Conservation (phyloP, 208 protist genomes). For the Phytomonas francai region DNA sequence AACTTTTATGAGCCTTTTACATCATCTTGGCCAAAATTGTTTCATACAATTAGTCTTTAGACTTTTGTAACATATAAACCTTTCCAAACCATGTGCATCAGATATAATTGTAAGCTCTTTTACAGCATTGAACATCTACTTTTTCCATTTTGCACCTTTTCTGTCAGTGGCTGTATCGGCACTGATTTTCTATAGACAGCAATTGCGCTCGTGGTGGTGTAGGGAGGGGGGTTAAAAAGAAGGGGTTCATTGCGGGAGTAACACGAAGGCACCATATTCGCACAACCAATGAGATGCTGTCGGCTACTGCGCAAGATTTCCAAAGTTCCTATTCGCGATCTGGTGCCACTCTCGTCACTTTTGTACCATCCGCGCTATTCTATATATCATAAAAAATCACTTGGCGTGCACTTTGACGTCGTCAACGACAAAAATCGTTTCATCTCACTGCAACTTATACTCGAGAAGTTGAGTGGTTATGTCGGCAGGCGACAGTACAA, state of each 20-base stretch:
- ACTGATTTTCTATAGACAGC: not conserved
- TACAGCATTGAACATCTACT: not conserved
- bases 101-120: not conserved
- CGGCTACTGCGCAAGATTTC: conserved; percentile 21
- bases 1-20: not conserved
- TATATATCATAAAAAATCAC: conserved; percentile 34
- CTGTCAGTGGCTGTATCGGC: not conserved
- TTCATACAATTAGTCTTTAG: not conserved
- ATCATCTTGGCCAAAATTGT: not conserved
- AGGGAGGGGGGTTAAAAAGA: not conserved
- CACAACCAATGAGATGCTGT: conserved; percentile 1
- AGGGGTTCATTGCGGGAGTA: not conserved
- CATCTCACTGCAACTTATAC: conserved; percentile 57
- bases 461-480: conserved; percentile 62
- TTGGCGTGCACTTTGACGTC: conserved; percentile 59
- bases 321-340: conserved; percentile 42
- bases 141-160: not conserved
- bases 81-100: not conserved
- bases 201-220: not conserved
- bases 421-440: conserved; percentile 81
- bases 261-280: not conserved
- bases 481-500: conserved; percentile 83
- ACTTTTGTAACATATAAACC: not conserved
- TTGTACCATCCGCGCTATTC: conserved; percentile 66
- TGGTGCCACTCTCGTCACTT: conserved; percentile 26